Conservation (phyloP, 75 land plant species). For the Pinus taeda region DNA sequence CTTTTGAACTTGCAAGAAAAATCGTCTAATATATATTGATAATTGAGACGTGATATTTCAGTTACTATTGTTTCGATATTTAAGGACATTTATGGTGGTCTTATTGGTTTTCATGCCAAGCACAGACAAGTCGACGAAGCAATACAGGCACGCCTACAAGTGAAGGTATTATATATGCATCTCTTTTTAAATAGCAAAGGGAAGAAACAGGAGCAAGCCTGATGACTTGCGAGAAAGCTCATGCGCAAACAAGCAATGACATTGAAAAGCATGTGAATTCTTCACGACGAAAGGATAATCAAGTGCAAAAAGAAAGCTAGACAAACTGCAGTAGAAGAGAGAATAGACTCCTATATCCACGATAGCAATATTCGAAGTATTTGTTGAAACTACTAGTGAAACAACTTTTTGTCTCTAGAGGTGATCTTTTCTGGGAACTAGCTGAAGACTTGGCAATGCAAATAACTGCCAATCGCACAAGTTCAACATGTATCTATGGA, state of each 20-base stretch:
- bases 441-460: slow-evolving; percentile 97
- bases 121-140: neutral
- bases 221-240: slow-evolving; percentile 98
- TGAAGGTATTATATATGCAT: slow-evolving; percentile 57
- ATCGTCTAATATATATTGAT: too few relatives aligned
- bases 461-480: slow-evolving; percentile 84
- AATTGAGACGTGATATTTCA: too few relatives aligned
- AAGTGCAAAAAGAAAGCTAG: slow-evolving; percentile 46
- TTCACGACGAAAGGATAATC: too few relatives aligned
- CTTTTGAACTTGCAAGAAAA: too few relatives aligned
- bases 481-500: slow-evolving; percentile 71
- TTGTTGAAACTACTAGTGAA: slow-evolving; percentile 92
- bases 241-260: slow-evolving; percentile 71
- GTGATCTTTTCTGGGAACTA: slow-evolving; percentile 79
- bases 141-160: neutral
- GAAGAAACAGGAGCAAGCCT: slow-evolving; percentile 98
- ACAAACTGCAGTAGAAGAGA: slow-evolving; percentile 79
- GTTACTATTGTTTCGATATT: too few relatives aligned
- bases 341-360: slow-evolving; percentile 90
- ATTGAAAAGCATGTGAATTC: slow-evolving; percentile 25
- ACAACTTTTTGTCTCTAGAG: slow-evolving; percentile 94
- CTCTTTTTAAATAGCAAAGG: slow-evolving; percentile 84
- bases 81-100: too few relatives aligned
- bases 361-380: slow-evolving; percentile 79
- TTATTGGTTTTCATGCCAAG: neutral